These are phyloP conservation scores for Santalum album DNA, from an alignment of 164 flowering plant genomes.

Conservation along the genomic window DNA sequence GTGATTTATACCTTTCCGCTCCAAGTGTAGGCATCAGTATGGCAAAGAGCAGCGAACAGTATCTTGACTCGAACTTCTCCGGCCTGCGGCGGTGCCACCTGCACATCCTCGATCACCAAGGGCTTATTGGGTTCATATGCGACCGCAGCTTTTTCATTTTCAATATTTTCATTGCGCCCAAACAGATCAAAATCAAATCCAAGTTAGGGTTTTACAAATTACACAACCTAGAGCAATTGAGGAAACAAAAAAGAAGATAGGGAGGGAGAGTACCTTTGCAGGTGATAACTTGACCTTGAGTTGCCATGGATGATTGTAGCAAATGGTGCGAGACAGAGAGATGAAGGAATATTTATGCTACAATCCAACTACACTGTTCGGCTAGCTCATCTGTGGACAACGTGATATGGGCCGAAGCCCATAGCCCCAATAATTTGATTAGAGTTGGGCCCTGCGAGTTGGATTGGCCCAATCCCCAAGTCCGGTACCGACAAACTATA, in stretches of 20 bases:
- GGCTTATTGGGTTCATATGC: slow-evolving; percentile 96
- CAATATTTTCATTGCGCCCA: slow-evolving; percentile 4
- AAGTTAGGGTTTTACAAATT: background rate
- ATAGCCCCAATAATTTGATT: no score
- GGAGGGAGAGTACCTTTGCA: slow-evolving; percentile 74
- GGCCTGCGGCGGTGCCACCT: slow-evolving; percentile 95
- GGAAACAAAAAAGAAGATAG: slow-evolving; percentile 1
- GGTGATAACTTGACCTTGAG: slow-evolving; percentile 88
- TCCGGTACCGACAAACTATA: no score
- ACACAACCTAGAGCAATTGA: background rate
- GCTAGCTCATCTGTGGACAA: no score
- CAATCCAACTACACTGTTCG: no score
- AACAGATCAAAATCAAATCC: slow-evolving; percentile 6
- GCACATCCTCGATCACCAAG: slow-evolving; percentile 59
- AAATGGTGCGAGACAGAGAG: background rate
- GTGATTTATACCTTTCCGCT: slow-evolving; percentile 91
- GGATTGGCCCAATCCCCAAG: no score
- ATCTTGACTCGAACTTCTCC: slow-evolving; percentile 91
- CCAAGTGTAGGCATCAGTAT: slow-evolving; percentile 98
- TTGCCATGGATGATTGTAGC: slow-evolving; percentile 44
- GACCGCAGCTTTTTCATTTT: slow-evolving; percentile 64
- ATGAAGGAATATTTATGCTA: no score
- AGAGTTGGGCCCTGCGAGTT: no score
- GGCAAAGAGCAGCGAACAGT: slow-evolving; percentile 89
- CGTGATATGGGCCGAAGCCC: no score